Evolutionary conservation across 2,329 filamentous ascomycete genomes (phyloP).

Genomic region (Coleophoma eucalyptorum): DNA sequence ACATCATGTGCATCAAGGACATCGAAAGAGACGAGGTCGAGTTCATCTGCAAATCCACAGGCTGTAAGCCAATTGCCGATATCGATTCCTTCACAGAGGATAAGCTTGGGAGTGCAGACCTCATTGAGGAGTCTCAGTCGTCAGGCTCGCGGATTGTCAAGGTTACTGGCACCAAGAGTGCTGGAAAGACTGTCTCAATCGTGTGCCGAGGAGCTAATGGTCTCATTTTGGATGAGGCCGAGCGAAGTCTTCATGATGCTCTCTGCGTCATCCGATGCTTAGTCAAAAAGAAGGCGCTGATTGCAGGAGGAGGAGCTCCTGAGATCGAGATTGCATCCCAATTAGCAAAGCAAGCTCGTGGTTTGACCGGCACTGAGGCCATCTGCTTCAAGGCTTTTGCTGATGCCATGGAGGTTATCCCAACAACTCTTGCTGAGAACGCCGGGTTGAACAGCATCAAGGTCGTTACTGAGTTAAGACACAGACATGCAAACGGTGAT

Average conservation of each 20-base stretch:
- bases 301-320: constrained; percentile 92
- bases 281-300: constrained; percentile 99
- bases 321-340: constrained; percentile 94
- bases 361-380: constrained; percentile 84
- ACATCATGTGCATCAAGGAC: constrained; percentile 94
- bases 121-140: constrained; percentile 87
- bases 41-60: constrained; percentile 98
- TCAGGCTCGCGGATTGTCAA: constrained; percentile 91
- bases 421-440: constrained; percentile 95
- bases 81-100: constrained; percentile 98
- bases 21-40: constrained; percentile 98
- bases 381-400: constrained; percentile 99
- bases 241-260: constrained; percentile 93
- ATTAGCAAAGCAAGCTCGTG: constrained; percentile 76
- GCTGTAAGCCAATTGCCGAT: constrained; percentile 98
- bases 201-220: constrained; percentile 92
- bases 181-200: constrained; percentile 87
- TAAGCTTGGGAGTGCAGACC: constrained; percentile 89
- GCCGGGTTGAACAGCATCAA: constrained; percentile 98
- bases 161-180: constrained; percentile 83
- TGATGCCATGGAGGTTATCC: constrained; percentile 94
- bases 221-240: constrained; percentile 93
- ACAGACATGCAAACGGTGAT: constrained; percentile 92
- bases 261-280: constrained; percentile 96
- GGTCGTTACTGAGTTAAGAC: constrained; percentile 92